phyloP scores from a whole-genome alignment of 345 rosid species.

The Excoecaria cochinchinensis region DNA sequence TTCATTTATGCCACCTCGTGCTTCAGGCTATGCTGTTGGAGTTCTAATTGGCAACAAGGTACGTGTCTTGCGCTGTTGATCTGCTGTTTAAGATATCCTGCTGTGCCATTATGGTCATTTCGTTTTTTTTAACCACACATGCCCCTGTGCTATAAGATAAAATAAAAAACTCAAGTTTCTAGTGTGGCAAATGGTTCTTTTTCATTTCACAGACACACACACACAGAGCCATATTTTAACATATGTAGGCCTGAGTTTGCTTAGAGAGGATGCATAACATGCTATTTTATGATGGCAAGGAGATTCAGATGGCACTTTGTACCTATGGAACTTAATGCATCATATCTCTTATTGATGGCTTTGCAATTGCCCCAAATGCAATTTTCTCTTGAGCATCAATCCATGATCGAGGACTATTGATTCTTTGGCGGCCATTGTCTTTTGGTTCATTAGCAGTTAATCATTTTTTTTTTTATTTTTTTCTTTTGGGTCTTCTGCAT shows the following conservation, averaged over 20 bases:
- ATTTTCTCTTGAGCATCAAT: too few relatives aligned
- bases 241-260: neutral
- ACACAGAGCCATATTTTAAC: neutral
- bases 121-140: neutral
- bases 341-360: too few relatives aligned
- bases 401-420: too few relatives aligned
- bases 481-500: too few relatives aligned
- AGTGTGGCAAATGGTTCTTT: neutral
- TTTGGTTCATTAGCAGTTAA: too few relatives aligned
- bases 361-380: too few relatives aligned
- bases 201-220: neutral
- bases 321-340: too few relatives aligned
- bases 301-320: too few relatives aligned
- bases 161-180: neutral
- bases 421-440: too few relatives aligned
- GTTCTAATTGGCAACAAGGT: constrained; percentile 78
- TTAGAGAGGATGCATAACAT: neutral
- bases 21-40: constrained; percentile 67
- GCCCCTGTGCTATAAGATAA: neutral
- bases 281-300: too few relatives aligned
- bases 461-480: too few relatives aligned
- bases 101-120: neutral
- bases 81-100: neutral
- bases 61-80: constrained; percentile 17
- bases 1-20: constrained; percentile 46